phyloP scores from a whole-genome alignment of 2,329 filamentous ascomycete genomes.

The Trichoderma semiorbis region DNA sequence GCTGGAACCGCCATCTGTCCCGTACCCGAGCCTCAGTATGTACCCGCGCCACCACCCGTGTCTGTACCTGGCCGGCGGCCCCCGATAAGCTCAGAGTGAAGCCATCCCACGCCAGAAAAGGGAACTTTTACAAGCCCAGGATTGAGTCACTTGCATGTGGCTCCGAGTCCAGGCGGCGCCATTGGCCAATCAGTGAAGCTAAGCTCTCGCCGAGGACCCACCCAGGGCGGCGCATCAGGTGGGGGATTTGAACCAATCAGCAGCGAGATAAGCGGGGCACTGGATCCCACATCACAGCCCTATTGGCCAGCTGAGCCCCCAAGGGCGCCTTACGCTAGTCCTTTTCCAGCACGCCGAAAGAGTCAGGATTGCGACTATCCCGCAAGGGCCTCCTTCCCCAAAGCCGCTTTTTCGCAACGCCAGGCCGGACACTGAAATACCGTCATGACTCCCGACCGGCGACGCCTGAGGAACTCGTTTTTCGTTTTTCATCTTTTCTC shows the following conservation, averaged over 20 bases:
- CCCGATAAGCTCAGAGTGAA: not conserved
- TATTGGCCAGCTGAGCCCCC: constrained; percentile 29
- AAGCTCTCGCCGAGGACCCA: constrained; percentile 35
- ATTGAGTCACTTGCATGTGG: constrained; percentile 32
- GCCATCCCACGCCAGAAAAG: not conserved
- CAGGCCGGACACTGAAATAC: constrained; percentile 34
- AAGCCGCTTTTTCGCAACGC: constrained; percentile 4
- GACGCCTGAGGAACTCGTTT: constrained; percentile 32
- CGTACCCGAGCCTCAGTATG: not conserved
- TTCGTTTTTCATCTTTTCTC: constrained; percentile 16
- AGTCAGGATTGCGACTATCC: constrained; percentile 37
- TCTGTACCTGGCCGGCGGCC: not conserved
- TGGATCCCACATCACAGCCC: not conserved
- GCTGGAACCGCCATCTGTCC: not conserved
- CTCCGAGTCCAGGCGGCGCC: constrained; percentile 1
- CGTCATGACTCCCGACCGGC: constrained; percentile 32
- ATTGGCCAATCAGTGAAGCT: constrained; percentile 33
- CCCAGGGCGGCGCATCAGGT: constrained; percentile 26
- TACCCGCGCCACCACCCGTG: not conserved
- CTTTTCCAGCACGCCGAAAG: constrained; percentile 44
- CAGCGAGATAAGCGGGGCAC: constrained; percentile 8
- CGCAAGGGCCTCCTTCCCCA: constrained; percentile 16
- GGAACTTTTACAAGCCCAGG: constrained; percentile 7
- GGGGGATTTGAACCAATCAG: constrained; percentile 31
- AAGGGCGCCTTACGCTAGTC: constrained; percentile 30